Evolutionary conservation across 352 stramenopile species (phyloP), one percentile per base, ranked within the genome.

Genomic region (Plasmopara viticola): DNA sequence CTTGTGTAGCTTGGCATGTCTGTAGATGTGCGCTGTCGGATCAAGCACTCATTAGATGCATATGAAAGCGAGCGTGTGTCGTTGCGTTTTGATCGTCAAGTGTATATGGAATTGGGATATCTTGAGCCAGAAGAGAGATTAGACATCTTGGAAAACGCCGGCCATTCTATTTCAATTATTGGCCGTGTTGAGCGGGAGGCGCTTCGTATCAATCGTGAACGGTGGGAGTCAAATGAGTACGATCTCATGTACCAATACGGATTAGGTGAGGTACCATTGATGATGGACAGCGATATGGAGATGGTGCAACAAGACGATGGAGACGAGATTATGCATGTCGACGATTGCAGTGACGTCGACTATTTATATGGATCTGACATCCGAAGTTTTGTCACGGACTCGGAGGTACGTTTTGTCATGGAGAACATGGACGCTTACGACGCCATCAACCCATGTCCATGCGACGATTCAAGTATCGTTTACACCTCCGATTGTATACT

Each of bases 221-320:
- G 80, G 17, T 91, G 75, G 78, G 80, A 91, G 51, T 89, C 80
- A 20, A 91, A 91, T 58, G 80, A 91, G 60, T 91, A 87, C 60
- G 80, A 91, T 52, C 64, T 91, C 54, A 71, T 86, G 63, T 85
- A 89, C 62, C 80, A 91, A 62, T 90, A 78, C 49, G 77, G 76
- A 30, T 66, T 90, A 44, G 79, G 79, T 4, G 76, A 90, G 40
- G 69, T 77, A 25, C 68, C 72, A 0, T 53, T 84, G 29, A 72
- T 87, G 60, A 76, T 84, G 29, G 67, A 85, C 53, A 58, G 51
- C 31, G 57, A 75, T 54, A 66, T 85, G 50, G 73, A 86, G 49
- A 73, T 80, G 60, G 55, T 83, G 47, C 66, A 59, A 37, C 59
- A 68, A 2, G 58, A 78, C 5, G 70, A 72, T 7, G 60, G 70